phyloP scores from a whole-genome alignment of 352 stramenopile species.

The Globisporangium sylvaticum region DNA sequence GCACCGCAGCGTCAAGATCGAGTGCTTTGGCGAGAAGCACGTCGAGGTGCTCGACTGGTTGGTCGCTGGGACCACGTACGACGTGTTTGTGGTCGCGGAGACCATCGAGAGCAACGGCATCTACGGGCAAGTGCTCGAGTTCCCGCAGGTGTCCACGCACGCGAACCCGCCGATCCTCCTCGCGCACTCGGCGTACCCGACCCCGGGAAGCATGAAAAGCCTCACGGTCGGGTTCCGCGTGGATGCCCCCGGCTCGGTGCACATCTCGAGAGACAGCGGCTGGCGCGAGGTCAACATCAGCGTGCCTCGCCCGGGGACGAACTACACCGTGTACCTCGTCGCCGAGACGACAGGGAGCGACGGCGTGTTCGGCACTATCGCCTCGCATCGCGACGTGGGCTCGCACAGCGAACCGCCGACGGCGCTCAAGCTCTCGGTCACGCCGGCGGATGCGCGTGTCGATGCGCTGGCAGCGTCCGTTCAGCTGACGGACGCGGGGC shows the following conservation, averaged over 20 bases:
- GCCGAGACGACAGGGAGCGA: conserved; percentile 66
- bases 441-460: conserved; percentile 54
- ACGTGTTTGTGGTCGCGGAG: conserved; percentile 61
- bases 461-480: conserved; percentile 59
- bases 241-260: conserved; percentile 48
- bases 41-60: conserved; percentile 66
- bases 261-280: conserved; percentile 47
- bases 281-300: conserved; percentile 53
- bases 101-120: conserved; percentile 44
- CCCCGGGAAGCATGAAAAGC: conserved; percentile 36
- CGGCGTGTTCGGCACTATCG: conserved; percentile 70
- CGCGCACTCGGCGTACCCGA: conserved; percentile 59
- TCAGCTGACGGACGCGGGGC: conserved; percentile 39
- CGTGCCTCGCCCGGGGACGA: conserved; percentile 43
- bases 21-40: conserved; percentile 21
- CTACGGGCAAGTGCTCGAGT: conserved; percentile 45
- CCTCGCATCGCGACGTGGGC: conserved; percentile 46
- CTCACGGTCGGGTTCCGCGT: conserved; percentile 65
- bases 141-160: conserved; percentile 54
- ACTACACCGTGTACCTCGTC: conserved; percentile 74
- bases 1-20: conserved; percentile 36
- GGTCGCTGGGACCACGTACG: conserved; percentile 52
- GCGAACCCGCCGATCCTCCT: conserved; percentile 60
- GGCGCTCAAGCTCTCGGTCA: conserved; percentile 33
- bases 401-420: conserved; percentile 43